Evolutionary conservation across 2,329 filamentous ascomycete genomes (phyloP).

Genomic region (Xenoacremonium recifei): DNA sequence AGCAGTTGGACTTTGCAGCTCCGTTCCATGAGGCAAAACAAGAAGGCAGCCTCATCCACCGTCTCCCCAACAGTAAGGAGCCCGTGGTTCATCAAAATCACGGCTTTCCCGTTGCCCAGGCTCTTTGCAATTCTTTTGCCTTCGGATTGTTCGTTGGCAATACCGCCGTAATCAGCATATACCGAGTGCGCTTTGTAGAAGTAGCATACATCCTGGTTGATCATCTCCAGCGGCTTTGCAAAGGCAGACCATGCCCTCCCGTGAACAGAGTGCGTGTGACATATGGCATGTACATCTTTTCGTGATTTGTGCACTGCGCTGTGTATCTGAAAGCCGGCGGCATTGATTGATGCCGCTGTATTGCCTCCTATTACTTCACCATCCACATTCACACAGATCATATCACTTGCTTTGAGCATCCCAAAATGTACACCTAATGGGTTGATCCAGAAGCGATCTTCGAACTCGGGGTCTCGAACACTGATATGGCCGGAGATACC

Average conservation of each 20-base stretch:
- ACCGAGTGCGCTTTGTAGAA: conserved; percentile 56
- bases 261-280: conserved; percentile 56
- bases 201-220: conserved; percentile 55
- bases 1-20: conserved; percentile 23
- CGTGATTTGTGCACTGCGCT: conserved; percentile 56
- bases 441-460: conserved; percentile 42
- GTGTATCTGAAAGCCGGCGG: conserved; percentile 59
- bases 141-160: conserved; percentile 57
- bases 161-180: conserved; percentile 57
- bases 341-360: conserved; percentile 53
- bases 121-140: conserved; percentile 53
- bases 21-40: conserved; percentile 38
- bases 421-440: conserved; percentile 62
- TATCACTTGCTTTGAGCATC: conserved; percentile 59
- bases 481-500: conserved; percentile 45
- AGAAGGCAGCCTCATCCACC: conserved; percentile 62
- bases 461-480: conserved; percentile 27
- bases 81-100: conserved; percentile 62
- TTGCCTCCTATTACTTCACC: conserved; percentile 56
- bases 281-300: conserved; percentile 56
- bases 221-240: conserved; percentile 56
- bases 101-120: conserved; percentile 50
- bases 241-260: conserved; percentile 60
- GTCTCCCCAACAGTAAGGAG: conserved; percentile 59
- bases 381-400: conserved; percentile 58